A percentile compares a stretch with the other conserved stretches of the same genome.
Evolutionary conservation across 768 basidiomycete species (phyloP).

Genomic region (Kondoa malvinella): DNA sequence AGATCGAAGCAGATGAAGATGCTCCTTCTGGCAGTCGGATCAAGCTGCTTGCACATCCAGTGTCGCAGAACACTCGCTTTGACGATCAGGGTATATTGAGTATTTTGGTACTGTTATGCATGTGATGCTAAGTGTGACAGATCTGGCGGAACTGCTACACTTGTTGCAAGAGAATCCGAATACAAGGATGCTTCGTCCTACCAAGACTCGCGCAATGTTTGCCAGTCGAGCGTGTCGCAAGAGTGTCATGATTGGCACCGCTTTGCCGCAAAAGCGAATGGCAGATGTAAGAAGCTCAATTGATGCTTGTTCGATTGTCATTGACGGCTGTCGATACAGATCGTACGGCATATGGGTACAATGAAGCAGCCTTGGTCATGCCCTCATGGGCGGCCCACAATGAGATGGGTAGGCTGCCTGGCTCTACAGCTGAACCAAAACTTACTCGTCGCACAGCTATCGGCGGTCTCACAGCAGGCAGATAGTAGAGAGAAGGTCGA

Average conservation of each 20-base stretch:
- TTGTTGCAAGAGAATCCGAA: slow-evolving; percentile 58
- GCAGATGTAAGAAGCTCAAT: slow-evolving; percentile 49
- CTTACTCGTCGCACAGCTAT: background rate
- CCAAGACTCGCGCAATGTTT: slow-evolving; percentile 88
- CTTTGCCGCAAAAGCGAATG: slow-evolving; percentile 65
- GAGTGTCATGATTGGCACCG: slow-evolving; percentile 72
- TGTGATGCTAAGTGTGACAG: slow-evolving; percentile 35
- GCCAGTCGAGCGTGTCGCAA: slow-evolving; percentile 88
- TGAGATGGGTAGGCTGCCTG: background rate
- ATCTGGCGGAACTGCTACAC: slow-evolving; percentile 81
- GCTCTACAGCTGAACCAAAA: background rate
- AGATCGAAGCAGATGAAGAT: slow-evolving; percentile 47
- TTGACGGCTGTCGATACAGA: slow-evolving; percentile 18
- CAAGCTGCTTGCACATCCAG: slow-evolving; percentile 60
- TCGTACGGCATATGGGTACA: slow-evolving; percentile 34
- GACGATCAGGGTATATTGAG: slow-evolving; percentile 54
- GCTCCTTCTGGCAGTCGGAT: slow-evolving; percentile 40
- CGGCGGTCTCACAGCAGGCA: background rate
- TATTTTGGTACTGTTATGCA: slow-evolving; percentile 11
- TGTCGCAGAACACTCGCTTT: slow-evolving; percentile 80
- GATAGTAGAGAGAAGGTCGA: background rate
- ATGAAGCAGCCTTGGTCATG: slow-evolving; percentile 37
- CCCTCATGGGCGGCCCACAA: slow-evolving; percentile 26
- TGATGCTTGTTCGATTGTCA: slow-evolving; percentile 55
- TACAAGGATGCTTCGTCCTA: slow-evolving; percentile 75